These are phyloP conservation scores for Rhizoclosmatium globosum DNA, from an alignment of 192 early-diverging fungal genomes.

Conservation along the genomic window DNA sequence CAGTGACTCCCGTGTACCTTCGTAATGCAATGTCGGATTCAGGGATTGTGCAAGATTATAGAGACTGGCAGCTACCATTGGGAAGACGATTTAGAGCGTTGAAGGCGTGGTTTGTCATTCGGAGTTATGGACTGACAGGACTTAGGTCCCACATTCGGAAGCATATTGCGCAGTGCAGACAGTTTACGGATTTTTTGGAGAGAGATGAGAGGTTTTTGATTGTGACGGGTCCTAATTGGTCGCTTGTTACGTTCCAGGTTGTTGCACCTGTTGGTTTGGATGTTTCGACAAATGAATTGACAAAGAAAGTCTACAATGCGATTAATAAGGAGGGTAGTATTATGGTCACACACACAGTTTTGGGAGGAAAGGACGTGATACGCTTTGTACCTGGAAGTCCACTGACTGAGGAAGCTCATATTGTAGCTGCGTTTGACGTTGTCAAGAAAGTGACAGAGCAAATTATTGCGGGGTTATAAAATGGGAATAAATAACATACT, in stretches of 20 bases:
- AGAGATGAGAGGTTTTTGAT: slow-evolving; percentile 3
- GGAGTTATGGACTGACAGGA: slow-evolving; percentile 62
- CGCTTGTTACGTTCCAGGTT: slow-evolving; percentile 34
- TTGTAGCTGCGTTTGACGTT: slow-evolving; percentile 7
- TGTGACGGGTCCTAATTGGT: slow-evolving; percentile 29
- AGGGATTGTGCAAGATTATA: slow-evolving; percentile 58
- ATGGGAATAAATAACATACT: no score
- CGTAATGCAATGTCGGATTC: slow-evolving; percentile 48
- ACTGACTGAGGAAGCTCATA: slow-evolving; percentile 23
- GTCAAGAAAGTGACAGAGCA: slow-evolving; percentile 22
- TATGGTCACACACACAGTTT: slow-evolving; percentile 26
- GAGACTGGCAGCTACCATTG: slow-evolving; percentile 66
- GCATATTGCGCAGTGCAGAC: slow-evolving; percentile 17
- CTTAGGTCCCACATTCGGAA: slow-evolving; percentile 60
- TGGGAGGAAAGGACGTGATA: slow-evolving; percentile 22
- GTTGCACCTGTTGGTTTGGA: neutral
- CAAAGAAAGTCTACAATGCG: slow-evolving; percentile 20
- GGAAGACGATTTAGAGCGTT: slow-evolving; percentile 68
- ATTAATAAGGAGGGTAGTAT: slow-evolving; percentile 31
- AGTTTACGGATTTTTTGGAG: neutral
- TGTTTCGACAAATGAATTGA: slow-evolving; percentile 21
- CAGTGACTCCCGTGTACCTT: slow-evolving; percentile 60
- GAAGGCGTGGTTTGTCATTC: slow-evolving; percentile 74
- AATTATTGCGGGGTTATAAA: neutral
- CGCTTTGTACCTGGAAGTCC: slow-evolving; percentile 27